Evolutionary conservation across 768 basidiomycete genomes (phyloP), one percentile per base, ranked within the genome.

Genomic region (Naematelia aurantialba): DNA sequence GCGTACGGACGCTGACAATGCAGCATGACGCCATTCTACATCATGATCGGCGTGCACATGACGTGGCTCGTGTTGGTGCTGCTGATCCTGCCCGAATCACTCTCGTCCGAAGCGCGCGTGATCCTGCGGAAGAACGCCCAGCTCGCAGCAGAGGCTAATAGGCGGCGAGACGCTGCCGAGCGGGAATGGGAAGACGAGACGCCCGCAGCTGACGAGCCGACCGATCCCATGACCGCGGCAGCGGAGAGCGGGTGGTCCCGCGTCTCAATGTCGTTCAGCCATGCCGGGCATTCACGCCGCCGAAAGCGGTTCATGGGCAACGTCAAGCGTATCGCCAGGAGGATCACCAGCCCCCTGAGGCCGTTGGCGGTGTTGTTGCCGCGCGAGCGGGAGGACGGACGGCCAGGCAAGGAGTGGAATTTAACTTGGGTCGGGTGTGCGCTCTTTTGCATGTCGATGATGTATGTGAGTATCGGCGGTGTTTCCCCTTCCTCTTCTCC

Each of bases 291-390:
- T 13, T 65, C 61, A 3, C 65, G 59, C 46, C 51, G 68, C 2
- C 44, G 53, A 4, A 72, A 73, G 44, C 68, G 62, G 49, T 60
- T 64, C 13, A 51, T 55, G 5, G 76, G 74, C 44, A 68, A 50
- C 52, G 50, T 65, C 67, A 73, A 62, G 58, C 63, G 65, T 56
- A 55, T 50, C 49, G 74, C 79, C 59, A 67, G 73, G n/a, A 77
- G 78, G 25, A 71, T 79, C 11, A 61, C 79, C 8, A 79, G 81
- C 0, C 79, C 89, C 53, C 58, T 89, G 24, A 79, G 82, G 5
- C 89, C 90, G 0, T 81, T 91, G 34, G 79, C 81, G 0, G 82
- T 89, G 68, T 88, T 91, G 70, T 42, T 83, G 25, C 89, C 89
- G 13, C 79, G 81, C 52, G 78, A 78, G 21, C 45, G 65, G 58